Conservation (phyloP, 306 rosid species). For the Aeschynomene evenia region DNA sequence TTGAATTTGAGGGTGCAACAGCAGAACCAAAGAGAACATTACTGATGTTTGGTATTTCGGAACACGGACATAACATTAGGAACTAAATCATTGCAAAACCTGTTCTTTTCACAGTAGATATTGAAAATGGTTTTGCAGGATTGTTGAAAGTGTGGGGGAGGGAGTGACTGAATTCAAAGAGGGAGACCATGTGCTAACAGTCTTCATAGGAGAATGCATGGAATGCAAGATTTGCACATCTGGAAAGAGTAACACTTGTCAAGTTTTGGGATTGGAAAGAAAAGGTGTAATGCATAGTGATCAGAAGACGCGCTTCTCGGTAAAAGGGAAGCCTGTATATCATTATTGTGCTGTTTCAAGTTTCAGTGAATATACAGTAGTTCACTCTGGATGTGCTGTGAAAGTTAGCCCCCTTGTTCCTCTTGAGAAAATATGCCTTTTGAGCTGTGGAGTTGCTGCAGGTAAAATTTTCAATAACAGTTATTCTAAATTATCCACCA, state of each 20-base stretch:
- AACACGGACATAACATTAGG: neutral
- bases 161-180: conserved; percentile 78
- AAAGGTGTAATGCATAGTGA: conserved; percentile 93
- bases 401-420: conserved; percentile 64
- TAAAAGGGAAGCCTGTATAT: conserved; percentile 77
- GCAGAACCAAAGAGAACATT: neutral
- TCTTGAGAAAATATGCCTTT: conserved; percentile 83
- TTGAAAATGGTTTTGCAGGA: conserved; percentile 52
- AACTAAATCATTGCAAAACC: neutral
- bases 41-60: conserved; percentile 6
- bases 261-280: conserved; percentile 83
- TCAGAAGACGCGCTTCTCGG: conserved; percentile 83
- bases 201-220: conserved; percentile 91
- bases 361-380: conserved; percentile 88
- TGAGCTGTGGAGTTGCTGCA: conserved; percentile 95
- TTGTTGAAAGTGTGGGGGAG: conserved; percentile 89
- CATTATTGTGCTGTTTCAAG: conserved; percentile 98
- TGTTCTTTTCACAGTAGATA: neutral
- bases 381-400: conserved; percentile 97
- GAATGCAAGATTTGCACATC: conserved; percentile 69
- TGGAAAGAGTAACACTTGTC: conserved; percentile 79
- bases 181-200: conserved; percentile 90
- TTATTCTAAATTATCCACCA: neutral
- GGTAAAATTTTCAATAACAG: conserved; percentile 46
- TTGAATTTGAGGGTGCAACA: neutral